A percentile compares a stretch with the other conserved stretches of the same genome.
These are phyloP conservation scores for Cardamine occulta DNA, from an alignment of 345 rosid species.

Conservation along the genomic window DNA sequence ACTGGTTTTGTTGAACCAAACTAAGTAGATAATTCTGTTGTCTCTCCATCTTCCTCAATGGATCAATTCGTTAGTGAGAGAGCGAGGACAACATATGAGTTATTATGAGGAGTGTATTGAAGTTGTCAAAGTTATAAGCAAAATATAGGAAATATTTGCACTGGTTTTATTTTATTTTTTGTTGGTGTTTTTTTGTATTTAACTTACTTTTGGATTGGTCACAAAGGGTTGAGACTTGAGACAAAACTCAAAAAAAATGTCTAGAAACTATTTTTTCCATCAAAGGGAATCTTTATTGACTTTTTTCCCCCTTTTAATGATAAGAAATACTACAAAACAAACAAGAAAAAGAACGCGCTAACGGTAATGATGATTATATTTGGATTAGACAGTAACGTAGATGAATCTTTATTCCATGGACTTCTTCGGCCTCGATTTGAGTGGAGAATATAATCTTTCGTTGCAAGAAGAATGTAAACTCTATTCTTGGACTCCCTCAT, in stretches of 20 bases:
- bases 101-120: slow-evolving; percentile 38
- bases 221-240: slow-evolving; percentile 46
- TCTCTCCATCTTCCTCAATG: slow-evolving; percentile 58
- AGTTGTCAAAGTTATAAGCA: slow-evolving; percentile 44
- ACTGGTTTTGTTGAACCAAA: slow-evolving; percentile 64
- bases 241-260: slow-evolving; percentile 54
- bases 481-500: background rate
- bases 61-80: slow-evolving; percentile 5
- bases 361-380: slow-evolving; percentile 30
- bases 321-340: slow-evolving; percentile 18
- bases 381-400: background rate
- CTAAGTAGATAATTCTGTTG: slow-evolving; percentile 57
- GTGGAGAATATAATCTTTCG: background rate
- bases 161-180: slow-evolving; percentile 25
- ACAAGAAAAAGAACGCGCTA: slow-evolving; percentile 31
- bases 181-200: background rate
- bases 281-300: slow-evolving; percentile 38
- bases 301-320: slow-evolving; percentile 26
- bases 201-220: slow-evolving; percentile 16
- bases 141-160: slow-evolving; percentile 1
- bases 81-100: slow-evolving; percentile 38
- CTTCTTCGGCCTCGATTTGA: slow-evolving; percentile 15
- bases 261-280: slow-evolving; percentile 33
- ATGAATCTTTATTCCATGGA: background rate
- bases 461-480: background rate